phyloP scores from a whole-genome alignment of 129 eudicot species.

The Oenanthe sinensis region DNA sequence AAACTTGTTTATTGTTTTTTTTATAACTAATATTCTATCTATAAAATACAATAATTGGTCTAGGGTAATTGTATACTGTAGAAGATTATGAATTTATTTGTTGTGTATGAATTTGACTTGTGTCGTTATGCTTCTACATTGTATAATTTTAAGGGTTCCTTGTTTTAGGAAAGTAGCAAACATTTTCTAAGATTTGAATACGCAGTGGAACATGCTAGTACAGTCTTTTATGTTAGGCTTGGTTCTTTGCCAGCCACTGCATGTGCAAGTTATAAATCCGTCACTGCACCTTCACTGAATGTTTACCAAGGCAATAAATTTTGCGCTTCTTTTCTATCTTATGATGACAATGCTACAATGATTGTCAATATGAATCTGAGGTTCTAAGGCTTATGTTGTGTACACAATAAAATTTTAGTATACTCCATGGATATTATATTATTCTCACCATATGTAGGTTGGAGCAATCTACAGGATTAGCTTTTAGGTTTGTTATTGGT shows the following conservation, averaged over 20 bases:
- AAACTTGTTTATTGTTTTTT: too few relatives aligned
- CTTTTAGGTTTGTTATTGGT: slow-evolving; percentile 64
- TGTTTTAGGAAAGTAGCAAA: background rate
- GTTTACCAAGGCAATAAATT: background rate
- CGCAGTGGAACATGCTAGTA: background rate
- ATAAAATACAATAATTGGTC: too few relatives aligned
- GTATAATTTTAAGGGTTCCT: background rate
- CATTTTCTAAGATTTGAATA: background rate
- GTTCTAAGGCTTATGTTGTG: background rate
- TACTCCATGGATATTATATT: background rate
- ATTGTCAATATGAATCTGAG: background rate
- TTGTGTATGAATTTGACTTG: background rate
- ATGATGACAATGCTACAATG: background rate
- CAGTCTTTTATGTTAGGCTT: background rate
- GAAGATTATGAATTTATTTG: background rate
- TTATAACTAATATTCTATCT: too few relatives aligned
- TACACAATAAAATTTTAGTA: background rate
- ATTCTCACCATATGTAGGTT: slow-evolving; percentile 27
- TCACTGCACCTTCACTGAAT: background rate
- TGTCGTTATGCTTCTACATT: background rate
- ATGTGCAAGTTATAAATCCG: background rate
- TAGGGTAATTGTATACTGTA: background rate
- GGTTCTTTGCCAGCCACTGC: background rate
- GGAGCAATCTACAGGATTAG: slow-evolving; percentile 65
- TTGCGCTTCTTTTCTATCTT: background rate